A percentile compares a stretch with the other conserved stretches of the same genome.
phyloP scores from a whole-genome alignment of 176 grass and related monocot genomes.

The Secale cereale region DNA sequence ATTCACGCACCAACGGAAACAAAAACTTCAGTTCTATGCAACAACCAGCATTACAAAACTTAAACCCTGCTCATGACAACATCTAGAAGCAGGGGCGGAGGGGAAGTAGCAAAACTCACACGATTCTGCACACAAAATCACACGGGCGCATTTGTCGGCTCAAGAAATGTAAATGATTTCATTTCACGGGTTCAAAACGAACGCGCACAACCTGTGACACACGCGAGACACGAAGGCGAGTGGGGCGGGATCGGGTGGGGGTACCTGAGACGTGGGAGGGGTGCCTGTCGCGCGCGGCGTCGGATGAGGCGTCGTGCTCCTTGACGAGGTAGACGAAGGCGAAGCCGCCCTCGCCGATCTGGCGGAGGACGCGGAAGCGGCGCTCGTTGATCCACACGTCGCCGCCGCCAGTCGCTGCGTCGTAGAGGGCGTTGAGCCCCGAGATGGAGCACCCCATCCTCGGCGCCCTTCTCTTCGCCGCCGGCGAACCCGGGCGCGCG shows the following conservation, averaged over 20 bases:
- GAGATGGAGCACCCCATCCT: constrained; percentile 93
- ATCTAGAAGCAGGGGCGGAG: neutral
- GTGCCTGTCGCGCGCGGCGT: constrained; percentile 16
- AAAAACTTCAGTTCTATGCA: neutral
- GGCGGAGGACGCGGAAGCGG: constrained; percentile 76
- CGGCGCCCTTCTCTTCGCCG: neutral
- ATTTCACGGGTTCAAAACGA: neutral
- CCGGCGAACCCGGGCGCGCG: constrained; percentile 23
- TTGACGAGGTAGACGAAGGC: constrained; percentile 94
- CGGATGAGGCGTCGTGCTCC: constrained; percentile 50
- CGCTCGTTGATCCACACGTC: constrained; percentile 98
- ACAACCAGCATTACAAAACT: neutral
- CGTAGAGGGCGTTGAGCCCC: constrained; percentile 79
- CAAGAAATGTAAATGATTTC: neutral
- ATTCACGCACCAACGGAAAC: neutral
- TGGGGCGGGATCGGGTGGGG: neutral
- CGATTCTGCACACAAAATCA: neutral
- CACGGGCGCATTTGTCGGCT: neutral
- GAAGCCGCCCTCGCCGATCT: constrained; percentile 96
- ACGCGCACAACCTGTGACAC: neutral
- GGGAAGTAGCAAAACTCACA: neutral
- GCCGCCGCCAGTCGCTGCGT: constrained; percentile 62
- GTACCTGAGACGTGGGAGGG: constrained; percentile 72
- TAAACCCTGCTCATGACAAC: neutral
- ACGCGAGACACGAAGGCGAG: neutral